Conservation (phyloP, 2,329 filamentous ascomycete species). For the Claviceps lovelessii region DNA sequence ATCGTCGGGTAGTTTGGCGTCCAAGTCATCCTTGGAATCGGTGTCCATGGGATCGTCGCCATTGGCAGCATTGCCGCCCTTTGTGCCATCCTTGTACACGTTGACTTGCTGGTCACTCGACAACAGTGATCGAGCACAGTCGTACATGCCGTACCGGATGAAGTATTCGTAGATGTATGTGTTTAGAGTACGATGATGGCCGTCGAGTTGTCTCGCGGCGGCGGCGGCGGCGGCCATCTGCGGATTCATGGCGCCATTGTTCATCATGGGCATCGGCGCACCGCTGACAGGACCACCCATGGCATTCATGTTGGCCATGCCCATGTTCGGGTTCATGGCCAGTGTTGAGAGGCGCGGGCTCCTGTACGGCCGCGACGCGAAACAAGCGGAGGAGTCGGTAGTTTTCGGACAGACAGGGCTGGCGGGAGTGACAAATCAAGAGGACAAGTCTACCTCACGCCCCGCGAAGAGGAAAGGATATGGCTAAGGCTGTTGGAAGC, state of each 20-base stretch:
- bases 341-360: slow-evolving; percentile 9
- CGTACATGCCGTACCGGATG: slow-evolving; percentile 68
- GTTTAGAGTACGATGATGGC: slow-evolving; percentile 49
- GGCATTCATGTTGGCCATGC: slow-evolving; percentile 56
- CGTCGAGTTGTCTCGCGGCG: slow-evolving; percentile 25
- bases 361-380: slow-evolving; percentile 4
- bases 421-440: slow-evolving; percentile 8
- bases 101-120: slow-evolving; percentile 53
- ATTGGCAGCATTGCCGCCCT: slow-evolving; percentile 53
- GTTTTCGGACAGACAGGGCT: neutral
- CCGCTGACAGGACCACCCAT: slow-evolving; percentile 54
- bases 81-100: slow-evolving; percentile 54
- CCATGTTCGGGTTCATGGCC: slow-evolving; percentile 44
- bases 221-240: slow-evolving; percentile 20
- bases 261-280: slow-evolving; percentile 51
- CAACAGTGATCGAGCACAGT: slow-evolving; percentile 64
- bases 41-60: slow-evolving; percentile 68
- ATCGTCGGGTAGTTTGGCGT: slow-evolving; percentile 62
- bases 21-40: slow-evolving; percentile 66
- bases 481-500: slow-evolving; percentile 16
- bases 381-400: slow-evolving; percentile 8
- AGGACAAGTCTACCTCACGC: slow-evolving; percentile 5
- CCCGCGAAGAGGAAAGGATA: neutral
- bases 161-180: slow-evolving; percentile 91
- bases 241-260: slow-evolving; percentile 30